Evolutionary conservation across 768 basidiomycete genomes (phyloP).

Genomic region (Trametes coccinea): DNA sequence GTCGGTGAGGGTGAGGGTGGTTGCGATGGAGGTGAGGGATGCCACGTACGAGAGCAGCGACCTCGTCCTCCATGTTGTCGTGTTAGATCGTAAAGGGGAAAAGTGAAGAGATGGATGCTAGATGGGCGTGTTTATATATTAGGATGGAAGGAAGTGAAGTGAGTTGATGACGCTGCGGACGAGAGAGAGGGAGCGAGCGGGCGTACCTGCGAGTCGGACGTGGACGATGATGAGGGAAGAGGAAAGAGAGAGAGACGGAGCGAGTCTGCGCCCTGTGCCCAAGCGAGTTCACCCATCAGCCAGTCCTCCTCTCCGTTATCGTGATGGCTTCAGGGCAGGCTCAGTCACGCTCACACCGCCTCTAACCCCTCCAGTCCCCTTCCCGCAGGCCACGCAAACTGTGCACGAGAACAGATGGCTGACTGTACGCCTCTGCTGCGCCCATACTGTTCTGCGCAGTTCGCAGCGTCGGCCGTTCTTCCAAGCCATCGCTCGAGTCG

Average conservation of each 20-base stretch:
- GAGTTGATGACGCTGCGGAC: conserved; percentile 17
- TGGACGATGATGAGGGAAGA: conserved; percentile 21
- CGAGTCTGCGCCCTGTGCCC: conserved; percentile 26
- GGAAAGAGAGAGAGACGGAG: conserved; percentile 28
- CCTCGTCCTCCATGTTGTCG: conserved; percentile 62
- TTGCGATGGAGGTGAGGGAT: neutral
- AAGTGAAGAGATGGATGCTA: conserved; percentile 25
- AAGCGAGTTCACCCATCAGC: conserved; percentile 1
- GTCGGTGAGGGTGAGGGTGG: conserved; percentile 4
- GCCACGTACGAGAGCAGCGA: conserved; percentile 52
- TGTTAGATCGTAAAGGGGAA: conserved; percentile 28
- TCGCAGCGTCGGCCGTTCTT: neutral
- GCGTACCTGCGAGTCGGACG: conserved; percentile 14
- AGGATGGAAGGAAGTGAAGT: conserved; percentile 21
- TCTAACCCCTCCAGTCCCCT: neutral
- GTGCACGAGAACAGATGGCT: neutral
- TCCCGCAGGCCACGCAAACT: neutral
- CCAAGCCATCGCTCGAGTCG: neutral
- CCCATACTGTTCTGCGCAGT: neutral
- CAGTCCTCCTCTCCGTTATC: conserved; percentile 29
- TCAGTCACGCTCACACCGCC: neutral
- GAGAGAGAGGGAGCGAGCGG: conserved; percentile 7
- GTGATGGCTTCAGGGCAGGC: conserved; percentile 35
- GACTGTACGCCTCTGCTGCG: neutral
- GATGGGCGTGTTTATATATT: conserved; percentile 24